Percentiles rank a stretch among this genome's conserved stretches.
These are phyloP conservation scores for Plasmopara viticola DNA, from an alignment of 352 stramenopile genomes.

Conservation along the genomic window DNA sequence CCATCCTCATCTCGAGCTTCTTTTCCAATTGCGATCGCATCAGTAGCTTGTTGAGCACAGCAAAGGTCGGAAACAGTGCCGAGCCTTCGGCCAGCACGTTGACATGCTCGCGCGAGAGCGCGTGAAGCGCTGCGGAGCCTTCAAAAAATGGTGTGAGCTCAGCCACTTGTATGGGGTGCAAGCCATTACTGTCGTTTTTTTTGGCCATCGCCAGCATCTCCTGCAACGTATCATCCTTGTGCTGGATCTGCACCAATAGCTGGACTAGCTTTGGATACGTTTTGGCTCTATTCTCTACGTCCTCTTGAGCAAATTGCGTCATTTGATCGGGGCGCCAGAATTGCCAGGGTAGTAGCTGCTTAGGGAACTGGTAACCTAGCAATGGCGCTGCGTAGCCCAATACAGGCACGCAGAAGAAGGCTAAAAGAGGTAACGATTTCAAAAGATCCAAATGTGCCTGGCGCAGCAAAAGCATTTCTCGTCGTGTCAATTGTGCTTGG, in stretches of 20 bases:
- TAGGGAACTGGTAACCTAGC: constrained; percentile 80
- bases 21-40: constrained; percentile 33
- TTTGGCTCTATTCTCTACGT: constrained; percentile 39
- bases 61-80: constrained; percentile 54
- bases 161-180: constrained; percentile 47
- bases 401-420: constrained; percentile 67
- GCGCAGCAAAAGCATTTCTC: constrained; percentile 77
- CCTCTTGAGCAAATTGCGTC: constrained; percentile 72
- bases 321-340: constrained; percentile 82
- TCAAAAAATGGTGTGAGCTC: constrained; percentile 69
- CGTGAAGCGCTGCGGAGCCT: constrained; percentile 36
- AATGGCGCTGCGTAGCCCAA: constrained; percentile 70
- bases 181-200: constrained; percentile 8
- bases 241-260: constrained; percentile 56
- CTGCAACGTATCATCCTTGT: constrained; percentile 43
- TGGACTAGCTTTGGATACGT: constrained; percentile 59
- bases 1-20: constrained; percentile 44
- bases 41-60: constrained; percentile 42
- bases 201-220: constrained; percentile 37
- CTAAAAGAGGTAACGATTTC: constrained; percentile 73
- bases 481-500: constrained; percentile 35
- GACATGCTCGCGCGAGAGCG: constrained; percentile 46
- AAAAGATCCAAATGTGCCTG: constrained; percentile 77
- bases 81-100: constrained; percentile 45
- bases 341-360: constrained; percentile 78